Percentiles rank a stretch among this genome's conserved stretches.
These are phyloP conservation scores for Mortierella sp. DNA, from an alignment of 371 early-diverging fungal species.

Conservation along the genomic window DNA sequence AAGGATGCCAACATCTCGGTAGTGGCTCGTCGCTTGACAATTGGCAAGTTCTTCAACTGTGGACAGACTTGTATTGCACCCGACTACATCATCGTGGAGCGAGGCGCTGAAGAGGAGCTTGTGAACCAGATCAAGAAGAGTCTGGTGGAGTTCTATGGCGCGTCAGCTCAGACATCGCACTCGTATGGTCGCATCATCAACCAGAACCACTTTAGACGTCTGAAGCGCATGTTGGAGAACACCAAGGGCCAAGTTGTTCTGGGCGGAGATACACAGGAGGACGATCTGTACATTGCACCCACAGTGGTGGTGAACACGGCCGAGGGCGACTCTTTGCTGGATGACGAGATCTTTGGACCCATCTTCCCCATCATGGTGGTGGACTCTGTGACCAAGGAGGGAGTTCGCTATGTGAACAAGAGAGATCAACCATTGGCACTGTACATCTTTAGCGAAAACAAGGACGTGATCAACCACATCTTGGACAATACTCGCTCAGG, in stretches of 20 bases:
- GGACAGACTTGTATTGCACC: constrained; percentile 91
- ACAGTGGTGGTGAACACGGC: constrained; percentile 72
- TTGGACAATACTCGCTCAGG: constrained; percentile 78
- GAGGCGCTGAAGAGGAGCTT: constrained; percentile 56
- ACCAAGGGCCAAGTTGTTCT: constrained; percentile 62
- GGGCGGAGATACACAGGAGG: constrained; percentile 67
- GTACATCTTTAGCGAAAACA: constrained; percentile 65
- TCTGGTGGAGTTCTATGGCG: constrained; percentile 62
- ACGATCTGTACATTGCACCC: constrained; percentile 73
- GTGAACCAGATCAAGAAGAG: constrained; percentile 59
- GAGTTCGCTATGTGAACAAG: constrained; percentile 69
- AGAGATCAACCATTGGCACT: constrained; percentile 77
- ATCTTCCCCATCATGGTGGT: constrained; percentile 85
- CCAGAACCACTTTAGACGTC: constrained; percentile 74
- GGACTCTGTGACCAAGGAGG: constrained; percentile 71
- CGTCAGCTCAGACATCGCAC: constrained; percentile 58
- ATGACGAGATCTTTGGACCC: constrained; percentile 89
- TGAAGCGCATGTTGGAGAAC: constrained; percentile 63
- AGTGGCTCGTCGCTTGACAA: constrained; percentile 78
- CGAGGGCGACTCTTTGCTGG: constrained; percentile 62
- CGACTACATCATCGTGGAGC: constrained; percentile 80
- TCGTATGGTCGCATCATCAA: constrained; percentile 80
- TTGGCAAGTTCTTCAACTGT: constrained; percentile 82
- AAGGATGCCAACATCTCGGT: constrained; percentile 68
- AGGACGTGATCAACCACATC: constrained; percentile 33